A percentile compares a stretch with the other conserved stretches of the same genome.
Conservation (phyloP, 305 asterid species). For the Solanum aculeatissimum region DNA sequence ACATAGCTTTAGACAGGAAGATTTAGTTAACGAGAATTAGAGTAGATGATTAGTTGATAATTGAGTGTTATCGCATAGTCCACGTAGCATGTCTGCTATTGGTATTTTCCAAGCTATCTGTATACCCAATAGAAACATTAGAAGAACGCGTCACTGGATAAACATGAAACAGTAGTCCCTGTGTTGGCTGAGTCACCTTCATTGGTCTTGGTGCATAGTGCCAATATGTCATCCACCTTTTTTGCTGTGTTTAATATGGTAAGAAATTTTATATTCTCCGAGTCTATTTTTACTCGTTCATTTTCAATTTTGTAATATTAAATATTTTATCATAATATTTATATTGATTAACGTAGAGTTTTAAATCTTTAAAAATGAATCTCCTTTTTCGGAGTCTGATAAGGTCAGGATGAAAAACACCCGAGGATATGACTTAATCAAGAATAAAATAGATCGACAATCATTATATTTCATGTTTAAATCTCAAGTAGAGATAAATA, state of each 20-base stretch:
- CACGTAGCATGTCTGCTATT: background rate
- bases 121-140: background rate
- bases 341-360: no score
- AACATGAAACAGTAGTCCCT: background rate
- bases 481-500: no score
- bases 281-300: no score
- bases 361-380: no score
- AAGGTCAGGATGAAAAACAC: no score
- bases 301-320: no score
- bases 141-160: background rate
- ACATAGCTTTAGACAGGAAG: background rate
- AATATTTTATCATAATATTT: no score
- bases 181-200: background rate
- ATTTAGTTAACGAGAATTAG: background rate
- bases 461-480: no score
- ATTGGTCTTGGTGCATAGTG: background rate
- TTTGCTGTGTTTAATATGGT: background rate
- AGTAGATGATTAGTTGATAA: fast-evolving
- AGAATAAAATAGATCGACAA: no score
- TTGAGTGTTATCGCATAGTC: background rate
- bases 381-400: no score
- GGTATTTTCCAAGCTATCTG: background rate
- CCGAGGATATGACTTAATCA: no score
- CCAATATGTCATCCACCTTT: background rate
- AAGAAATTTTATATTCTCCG: no score